Percentiles rank a stretch among this genome's conserved stretches.
phyloP scores from a whole-genome alignment of 2,329 filamentous ascomycete species.

The Pseudogymnoascus sp. region DNA sequence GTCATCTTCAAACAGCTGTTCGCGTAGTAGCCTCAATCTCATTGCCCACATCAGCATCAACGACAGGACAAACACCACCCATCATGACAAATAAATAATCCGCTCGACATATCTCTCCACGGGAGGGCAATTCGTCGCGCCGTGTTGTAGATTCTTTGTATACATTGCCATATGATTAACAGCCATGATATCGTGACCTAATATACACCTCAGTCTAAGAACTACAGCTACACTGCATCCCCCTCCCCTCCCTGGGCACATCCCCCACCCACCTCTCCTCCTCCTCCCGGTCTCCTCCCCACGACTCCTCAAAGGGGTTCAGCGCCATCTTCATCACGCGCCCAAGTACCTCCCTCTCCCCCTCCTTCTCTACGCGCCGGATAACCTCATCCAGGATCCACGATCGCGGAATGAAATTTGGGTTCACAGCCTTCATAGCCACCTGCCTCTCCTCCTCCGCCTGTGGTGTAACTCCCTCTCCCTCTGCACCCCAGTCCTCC shows the following conservation, averaged over 20 bases:
- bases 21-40: too few relatives aligned
- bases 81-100: neutral
- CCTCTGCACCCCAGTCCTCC: slow-evolving; percentile 65
- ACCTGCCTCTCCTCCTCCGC: slow-evolving; percentile 54
- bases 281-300: slow-evolving; percentile 63
- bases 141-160: neutral
- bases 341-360: slow-evolving; percentile 70
- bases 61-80: neutral
- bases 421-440: slow-evolving; percentile 81
- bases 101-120: neutral
- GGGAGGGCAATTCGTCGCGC: neutral
- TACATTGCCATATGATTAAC: neutral
- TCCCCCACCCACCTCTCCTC: slow-evolving; percentile 80
- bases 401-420: slow-evolving; percentile 81
- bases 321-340: slow-evolving; percentile 76
- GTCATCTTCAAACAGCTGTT: too few relatives aligned
- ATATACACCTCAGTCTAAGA: slow-evolving; percentile 45
- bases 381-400: slow-evolving; percentile 96
- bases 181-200: neutral
- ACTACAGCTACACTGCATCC: slow-evolving; percentile 92
- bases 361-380: slow-evolving; percentile 73
- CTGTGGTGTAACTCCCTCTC: slow-evolving; percentile 17
- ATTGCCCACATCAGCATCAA: too few relatives aligned
- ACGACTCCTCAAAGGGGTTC: slow-evolving; percentile 75
- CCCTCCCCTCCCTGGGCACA: slow-evolving; percentile 68